A percentile compares a stretch with the other conserved stretches of the same genome.
Conservation (phyloP, 1,139 yeast species). For the Yamadazyma dushanensis region DNA sequence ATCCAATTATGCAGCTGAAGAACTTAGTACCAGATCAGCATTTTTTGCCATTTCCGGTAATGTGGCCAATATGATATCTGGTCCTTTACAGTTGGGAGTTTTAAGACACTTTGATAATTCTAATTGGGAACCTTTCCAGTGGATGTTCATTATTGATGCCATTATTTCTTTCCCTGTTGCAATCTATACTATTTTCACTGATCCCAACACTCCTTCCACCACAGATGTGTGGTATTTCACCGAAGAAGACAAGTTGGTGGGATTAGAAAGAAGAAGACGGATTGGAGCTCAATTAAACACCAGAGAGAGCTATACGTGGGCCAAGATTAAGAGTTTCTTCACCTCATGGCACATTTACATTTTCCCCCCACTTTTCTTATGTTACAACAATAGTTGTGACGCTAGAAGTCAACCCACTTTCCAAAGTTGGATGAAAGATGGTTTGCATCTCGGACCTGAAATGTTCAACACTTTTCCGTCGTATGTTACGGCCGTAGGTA, state of each 20-base stretch:
- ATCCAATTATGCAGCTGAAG: slow-evolving; percentile 25
- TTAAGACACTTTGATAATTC: slow-evolving; percentile 28
- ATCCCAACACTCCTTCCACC: slow-evolving; percentile 41
- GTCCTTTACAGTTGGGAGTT: slow-evolving; percentile 38
- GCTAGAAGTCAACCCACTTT: slow-evolving; percentile 50
- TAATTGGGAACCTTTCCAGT: slow-evolving; percentile 32
- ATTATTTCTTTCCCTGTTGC: slow-evolving; percentile 39
- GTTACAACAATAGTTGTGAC: slow-evolving; percentile 49
- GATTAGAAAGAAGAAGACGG: slow-evolving; percentile 42
- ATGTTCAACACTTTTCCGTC: slow-evolving; percentile 53
- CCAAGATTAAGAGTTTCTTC: slow-evolving; percentile 41
- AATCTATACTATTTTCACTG: slow-evolving; percentile 35
- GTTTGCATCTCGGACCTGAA: slow-evolving; percentile 36
- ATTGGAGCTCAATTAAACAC: slow-evolving; percentile 48
- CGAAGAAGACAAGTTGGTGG: slow-evolving; percentile 34
- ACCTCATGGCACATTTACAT: slow-evolving; percentile 50
- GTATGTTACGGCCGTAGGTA: slow-evolving; percentile 44
- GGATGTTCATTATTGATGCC: slow-evolving; percentile 42
- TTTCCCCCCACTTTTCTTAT: slow-evolving; percentile 49
- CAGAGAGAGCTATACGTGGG: slow-evolving; percentile 42
- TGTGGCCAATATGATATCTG: slow-evolving; percentile 32
- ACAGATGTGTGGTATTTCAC: slow-evolving; percentile 39
- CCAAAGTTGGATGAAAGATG: slow-evolving; percentile 52
- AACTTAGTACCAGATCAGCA: slow-evolving; percentile 44
- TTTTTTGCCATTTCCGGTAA: slow-evolving; percentile 38